phyloP scores from a whole-genome alignment of 139 green algal species.

The Closterium sp. region DNA sequence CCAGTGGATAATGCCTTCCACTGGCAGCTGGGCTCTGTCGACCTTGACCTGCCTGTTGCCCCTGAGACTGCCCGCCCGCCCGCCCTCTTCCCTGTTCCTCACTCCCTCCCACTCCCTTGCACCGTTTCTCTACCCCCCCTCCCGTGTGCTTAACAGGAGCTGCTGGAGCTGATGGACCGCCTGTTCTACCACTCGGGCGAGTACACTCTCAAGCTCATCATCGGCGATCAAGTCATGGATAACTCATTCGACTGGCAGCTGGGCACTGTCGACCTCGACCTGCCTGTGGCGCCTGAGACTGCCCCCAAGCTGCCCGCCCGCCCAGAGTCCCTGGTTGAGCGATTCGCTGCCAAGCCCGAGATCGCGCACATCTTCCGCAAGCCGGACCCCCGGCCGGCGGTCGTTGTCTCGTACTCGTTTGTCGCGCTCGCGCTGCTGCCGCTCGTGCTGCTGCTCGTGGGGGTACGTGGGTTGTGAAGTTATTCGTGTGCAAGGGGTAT shows the following conservation, averaged over 20 bases:
- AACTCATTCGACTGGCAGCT: slow-evolving; percentile 35
- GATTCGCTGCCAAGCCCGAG: slow-evolving; percentile 27
- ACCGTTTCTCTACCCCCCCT: slow-evolving; percentile 5
- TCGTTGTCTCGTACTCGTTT: slow-evolving; percentile 40
- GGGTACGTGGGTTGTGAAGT: slow-evolving; percentile 12
- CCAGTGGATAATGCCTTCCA: slow-evolving; percentile 7
- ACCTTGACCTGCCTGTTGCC: no score
- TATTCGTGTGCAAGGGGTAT: no score
- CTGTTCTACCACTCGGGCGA: slow-evolving; percentile 29
- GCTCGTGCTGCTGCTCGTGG: slow-evolving; percentile 29
- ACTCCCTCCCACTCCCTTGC: no score
- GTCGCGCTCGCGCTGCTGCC: slow-evolving; percentile 29
- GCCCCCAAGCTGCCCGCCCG: slow-evolving; percentile 28
- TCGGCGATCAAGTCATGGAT: slow-evolving; percentile 31
- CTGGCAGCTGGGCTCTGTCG: no score
- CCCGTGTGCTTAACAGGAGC: no score
- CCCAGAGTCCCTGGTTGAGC: not conserved
- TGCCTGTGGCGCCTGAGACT: slow-evolving; percentile 14
- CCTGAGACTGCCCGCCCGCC: no score
- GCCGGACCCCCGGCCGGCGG: slow-evolving; percentile 26
- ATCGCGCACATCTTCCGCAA: slow-evolving; percentile 43
- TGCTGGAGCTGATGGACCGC: slow-evolving; percentile 37
- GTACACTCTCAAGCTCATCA: slow-evolving; percentile 28
- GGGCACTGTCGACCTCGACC: slow-evolving; percentile 26
- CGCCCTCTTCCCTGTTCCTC: no score